A percentile compares a stretch with the other conserved stretches of the same genome.
Evolutionary conservation across 2,329 filamentous ascomycete species (phyloP).

Genomic region (Camptophora hylomeconis): DNA sequence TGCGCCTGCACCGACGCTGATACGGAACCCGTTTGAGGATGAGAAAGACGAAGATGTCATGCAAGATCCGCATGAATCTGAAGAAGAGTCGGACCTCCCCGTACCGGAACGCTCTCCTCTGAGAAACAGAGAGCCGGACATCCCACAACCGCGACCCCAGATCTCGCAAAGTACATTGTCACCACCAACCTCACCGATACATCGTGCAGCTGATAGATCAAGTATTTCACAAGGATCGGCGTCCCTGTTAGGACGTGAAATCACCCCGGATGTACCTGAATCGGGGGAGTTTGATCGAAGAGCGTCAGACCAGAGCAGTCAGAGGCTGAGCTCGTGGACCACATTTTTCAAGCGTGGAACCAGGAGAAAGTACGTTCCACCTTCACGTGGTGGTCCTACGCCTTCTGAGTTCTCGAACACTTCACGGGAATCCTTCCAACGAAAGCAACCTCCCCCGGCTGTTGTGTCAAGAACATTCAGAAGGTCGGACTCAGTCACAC

Average conservation of each 20-base stretch:
- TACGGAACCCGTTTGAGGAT: slow-evolving; percentile 17
- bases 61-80: slow-evolving; percentile 10
- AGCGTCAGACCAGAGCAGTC: slow-evolving; percentile 40
- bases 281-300: slow-evolving; percentile 41
- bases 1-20: slow-evolving; percentile 3
- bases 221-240: slow-evolving; percentile 39
- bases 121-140: slow-evolving; percentile 6
- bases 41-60: slow-evolving; percentile 16
- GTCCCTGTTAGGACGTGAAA: slow-evolving; percentile 35
- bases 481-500: slow-evolving; percentile 37
- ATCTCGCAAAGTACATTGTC: slow-evolving; percentile 26
- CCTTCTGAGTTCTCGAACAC: slow-evolving; percentile 84
- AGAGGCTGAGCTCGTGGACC: slow-evolving; percentile 43
- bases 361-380: slow-evolving; percentile 42
- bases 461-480: slow-evolving; percentile 29
- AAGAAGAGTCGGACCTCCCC: slow-evolving; percentile 11
- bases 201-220: slow-evolving; percentile 34
- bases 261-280: slow-evolving; percentile 40
- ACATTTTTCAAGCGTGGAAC: slow-evolving; percentile 60
- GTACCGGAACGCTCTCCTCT: slow-evolving; percentile 14
- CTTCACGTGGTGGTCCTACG: slow-evolving; percentile 33
- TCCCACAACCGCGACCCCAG: slow-evolving; percentile 2
- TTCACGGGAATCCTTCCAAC: slow-evolving; percentile 72
- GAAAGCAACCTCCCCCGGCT: slow-evolving; percentile 31
- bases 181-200: slow-evolving; percentile 32